Evolutionary conservation across 257 asterid species (phyloP).

Genomic region (Nicotiana otophora): DNA sequence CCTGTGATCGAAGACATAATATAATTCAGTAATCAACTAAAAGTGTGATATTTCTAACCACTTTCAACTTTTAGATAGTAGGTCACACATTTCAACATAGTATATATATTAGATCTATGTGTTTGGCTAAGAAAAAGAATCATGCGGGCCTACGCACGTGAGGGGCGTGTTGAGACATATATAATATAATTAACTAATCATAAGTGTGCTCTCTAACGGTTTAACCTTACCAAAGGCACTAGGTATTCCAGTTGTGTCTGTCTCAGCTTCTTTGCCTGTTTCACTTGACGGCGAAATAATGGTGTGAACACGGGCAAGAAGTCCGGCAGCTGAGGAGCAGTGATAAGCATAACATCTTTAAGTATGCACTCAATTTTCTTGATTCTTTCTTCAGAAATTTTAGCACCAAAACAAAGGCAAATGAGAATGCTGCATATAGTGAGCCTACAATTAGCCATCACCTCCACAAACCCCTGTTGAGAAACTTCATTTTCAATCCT

Average conservation of each 20-base stretch:
- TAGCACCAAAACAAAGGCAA: constrained; percentile 81
- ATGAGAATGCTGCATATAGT: constrained; percentile 78
- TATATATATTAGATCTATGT: background rate
- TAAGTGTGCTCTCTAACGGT: too few species aligned
- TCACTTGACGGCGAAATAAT: constrained; percentile 61
- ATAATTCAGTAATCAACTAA: background rate
- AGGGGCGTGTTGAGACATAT: too few species aligned
- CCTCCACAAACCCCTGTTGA: constrained; percentile 60
- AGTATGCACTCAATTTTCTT: constrained; percentile 53
- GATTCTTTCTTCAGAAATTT: constrained; percentile 49
- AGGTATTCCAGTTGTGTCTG: constrained; percentile 60
- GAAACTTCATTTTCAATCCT: constrained; percentile 43
- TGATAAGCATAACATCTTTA: constrained; percentile 82
- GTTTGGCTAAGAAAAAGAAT: background rate
- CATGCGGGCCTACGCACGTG: background rate
- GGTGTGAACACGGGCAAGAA: constrained; percentile 70
- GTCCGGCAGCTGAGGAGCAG: constrained; percentile 85
- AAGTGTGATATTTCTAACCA: background rate
- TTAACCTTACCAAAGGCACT: constrained; percentile 42
- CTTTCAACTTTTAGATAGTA: background rate
- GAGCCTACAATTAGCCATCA: constrained; percentile 74
- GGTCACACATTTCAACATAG: background rate
- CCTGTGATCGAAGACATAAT: background rate
- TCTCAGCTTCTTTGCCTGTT: constrained; percentile 56
- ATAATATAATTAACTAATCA: too few species aligned